A percentile compares a stretch with the other conserved stretches of the same genome.
Conservation (phyloP, 192 early-diverging fungal species). For the Rhizoclosmatium globosum region DNA sequence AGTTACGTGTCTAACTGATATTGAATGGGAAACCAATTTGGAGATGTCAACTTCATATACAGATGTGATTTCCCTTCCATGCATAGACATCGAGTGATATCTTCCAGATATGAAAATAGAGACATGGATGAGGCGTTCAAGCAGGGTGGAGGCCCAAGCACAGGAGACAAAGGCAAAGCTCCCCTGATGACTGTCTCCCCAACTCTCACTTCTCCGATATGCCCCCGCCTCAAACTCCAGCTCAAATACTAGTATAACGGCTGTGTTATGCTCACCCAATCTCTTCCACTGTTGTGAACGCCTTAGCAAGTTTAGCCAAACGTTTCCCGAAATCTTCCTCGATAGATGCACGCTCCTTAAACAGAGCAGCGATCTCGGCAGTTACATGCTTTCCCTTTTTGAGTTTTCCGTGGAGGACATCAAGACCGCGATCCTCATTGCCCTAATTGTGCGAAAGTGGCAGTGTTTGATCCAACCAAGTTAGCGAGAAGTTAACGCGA, state of each 20-base stretch:
- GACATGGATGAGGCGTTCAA: no score
- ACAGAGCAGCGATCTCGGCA: constrained; percentile 52
- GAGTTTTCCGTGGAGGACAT: constrained; percentile 56
- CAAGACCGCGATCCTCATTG: constrained; percentile 57
- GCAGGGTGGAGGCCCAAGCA: no score
- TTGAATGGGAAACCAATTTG: no score
- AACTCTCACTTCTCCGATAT: no score
- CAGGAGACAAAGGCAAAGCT: no score
- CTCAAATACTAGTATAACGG: no score
- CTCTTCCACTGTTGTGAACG: constrained; percentile 60
- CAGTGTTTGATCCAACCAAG: not conserved
- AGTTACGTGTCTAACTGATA: not conserved
- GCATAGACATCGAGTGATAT: no score
- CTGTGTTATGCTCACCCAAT: constrained; percentile 44
- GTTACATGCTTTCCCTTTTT: constrained; percentile 58
- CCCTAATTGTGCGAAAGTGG: constrained; percentile 39
- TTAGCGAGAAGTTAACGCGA: not conserved
- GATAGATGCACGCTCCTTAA: constrained; percentile 59
- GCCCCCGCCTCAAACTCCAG: no score
- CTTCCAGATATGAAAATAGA: no score
- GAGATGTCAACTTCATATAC: no score
- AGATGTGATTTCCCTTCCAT: no score
- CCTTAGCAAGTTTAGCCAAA: constrained; percentile 58
- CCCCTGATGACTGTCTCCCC: no score
- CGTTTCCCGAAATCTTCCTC: constrained; percentile 67